Conservation (phyloP, 1,284 basidiomycete genomes). For the Moniliella sp. region DNA sequence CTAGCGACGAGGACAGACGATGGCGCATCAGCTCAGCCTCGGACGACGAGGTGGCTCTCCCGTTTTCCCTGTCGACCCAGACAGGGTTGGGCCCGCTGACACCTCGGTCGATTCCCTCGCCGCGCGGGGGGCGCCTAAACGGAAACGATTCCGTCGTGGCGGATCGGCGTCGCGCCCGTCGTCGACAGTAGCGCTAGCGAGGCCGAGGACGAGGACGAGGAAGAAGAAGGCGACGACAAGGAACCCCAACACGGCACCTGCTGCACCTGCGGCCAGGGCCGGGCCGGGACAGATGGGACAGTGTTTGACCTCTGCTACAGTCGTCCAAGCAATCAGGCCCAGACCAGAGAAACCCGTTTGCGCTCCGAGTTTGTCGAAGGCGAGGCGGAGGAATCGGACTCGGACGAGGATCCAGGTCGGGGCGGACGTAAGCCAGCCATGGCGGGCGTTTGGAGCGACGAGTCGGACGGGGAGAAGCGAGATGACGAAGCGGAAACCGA, state of each 20-base stretch:
- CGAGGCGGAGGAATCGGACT: conserved; percentile 31
- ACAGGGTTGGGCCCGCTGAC: background rate
- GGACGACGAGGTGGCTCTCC: no score
- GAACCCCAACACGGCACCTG: background rate
- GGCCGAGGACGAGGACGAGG: background rate
- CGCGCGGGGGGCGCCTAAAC: background rate
- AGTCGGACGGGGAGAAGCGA: conserved; percentile 4
- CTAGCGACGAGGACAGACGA: background rate
- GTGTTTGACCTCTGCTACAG: background rate
- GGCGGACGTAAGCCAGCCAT: no score
- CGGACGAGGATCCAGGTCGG: conserved; percentile 13
- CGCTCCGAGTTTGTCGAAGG: conserved; percentile 18
- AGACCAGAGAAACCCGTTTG: background rate
- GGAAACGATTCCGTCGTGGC: background rate
- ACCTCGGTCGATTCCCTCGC: background rate
- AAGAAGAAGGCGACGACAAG: background rate
- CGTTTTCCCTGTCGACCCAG: no score
- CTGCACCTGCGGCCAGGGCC: background rate
- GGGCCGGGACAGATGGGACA: no score
- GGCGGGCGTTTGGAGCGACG: conserved; percentile 18
- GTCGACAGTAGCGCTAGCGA: background rate
- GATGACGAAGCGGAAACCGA: conserved; percentile 15
- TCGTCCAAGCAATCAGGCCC: background rate
- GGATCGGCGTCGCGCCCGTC: background rate
- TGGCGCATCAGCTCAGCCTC: background rate